phyloP scores from a whole-genome alignment of 352 stramenopile genomes.

The Phytophthora ramorum region DNA sequence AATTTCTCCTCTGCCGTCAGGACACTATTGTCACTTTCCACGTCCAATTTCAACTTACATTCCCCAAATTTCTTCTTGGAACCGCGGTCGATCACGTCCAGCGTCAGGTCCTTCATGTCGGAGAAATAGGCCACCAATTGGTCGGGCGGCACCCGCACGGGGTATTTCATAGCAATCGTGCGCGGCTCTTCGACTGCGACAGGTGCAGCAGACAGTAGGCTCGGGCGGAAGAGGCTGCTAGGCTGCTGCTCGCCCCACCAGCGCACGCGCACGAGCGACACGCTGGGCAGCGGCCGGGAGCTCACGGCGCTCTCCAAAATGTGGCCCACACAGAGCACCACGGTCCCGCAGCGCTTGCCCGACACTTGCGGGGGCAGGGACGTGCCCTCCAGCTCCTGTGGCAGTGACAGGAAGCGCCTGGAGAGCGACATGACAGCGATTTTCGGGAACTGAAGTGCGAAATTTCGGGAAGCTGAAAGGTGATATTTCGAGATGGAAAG shows the following conservation, averaged over 20 bases:
- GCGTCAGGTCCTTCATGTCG: constrained; percentile 59
- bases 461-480: not conserved
- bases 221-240: constrained; percentile 56
- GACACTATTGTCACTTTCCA: constrained; percentile 2
- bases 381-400: constrained; percentile 43
- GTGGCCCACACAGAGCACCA: constrained; percentile 52
- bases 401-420: constrained; percentile 33
- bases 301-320: constrained; percentile 46
- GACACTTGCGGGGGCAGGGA: constrained; percentile 54
- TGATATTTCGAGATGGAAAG: not conserved
- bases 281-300: constrained; percentile 31
- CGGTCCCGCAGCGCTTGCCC: constrained; percentile 27
- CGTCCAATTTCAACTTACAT: constrained; percentile 33
- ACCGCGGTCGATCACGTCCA: constrained; percentile 71
- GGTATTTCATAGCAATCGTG: constrained; percentile 55
- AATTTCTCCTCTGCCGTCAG: constrained; percentile 36
- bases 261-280: constrained; percentile 55
- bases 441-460: not conserved
- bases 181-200: constrained; percentile 10
- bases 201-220: constrained; percentile 10
- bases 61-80: constrained; percentile 49
- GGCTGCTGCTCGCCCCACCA: constrained; percentile 67
- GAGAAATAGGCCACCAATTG: constrained; percentile 62
- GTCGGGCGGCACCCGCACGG: constrained; percentile 38
- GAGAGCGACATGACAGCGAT: constrained; percentile 32